phyloP scores from a whole-genome alignment of 2,329 filamentous ascomycete genomes.

The Ophiostoma perfectum region DNA sequence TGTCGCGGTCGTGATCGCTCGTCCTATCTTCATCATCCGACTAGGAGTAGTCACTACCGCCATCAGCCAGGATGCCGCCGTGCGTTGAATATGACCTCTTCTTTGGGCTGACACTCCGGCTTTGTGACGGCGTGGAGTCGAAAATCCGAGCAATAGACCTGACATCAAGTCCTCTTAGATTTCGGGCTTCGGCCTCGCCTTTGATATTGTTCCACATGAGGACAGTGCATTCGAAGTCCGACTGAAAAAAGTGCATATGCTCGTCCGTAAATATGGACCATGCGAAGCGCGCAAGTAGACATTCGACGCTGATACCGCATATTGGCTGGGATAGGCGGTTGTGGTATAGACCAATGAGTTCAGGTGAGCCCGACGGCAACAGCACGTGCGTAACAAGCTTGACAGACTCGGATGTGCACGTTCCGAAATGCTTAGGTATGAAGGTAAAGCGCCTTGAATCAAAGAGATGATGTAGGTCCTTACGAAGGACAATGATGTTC shows the following conservation, averaged over 20 bases:
- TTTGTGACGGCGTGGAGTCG: constrained; percentile 16
- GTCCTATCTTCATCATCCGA: constrained; percentile 15
- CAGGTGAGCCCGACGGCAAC: too few relatives aligned
- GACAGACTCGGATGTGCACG: too few relatives aligned
- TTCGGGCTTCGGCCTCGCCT: constrained; percentile 18
- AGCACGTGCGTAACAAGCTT: too few relatives aligned
- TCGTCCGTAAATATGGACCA: constrained; percentile 20
- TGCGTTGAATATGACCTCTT: constrained; percentile 17
- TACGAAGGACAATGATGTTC: too few relatives aligned
- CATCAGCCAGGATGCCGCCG: constrained; percentile 13
- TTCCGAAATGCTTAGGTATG: too few relatives aligned
- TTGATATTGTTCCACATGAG: constrained; percentile 19
- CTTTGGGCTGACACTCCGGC: constrained; percentile 18
- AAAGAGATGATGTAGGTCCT: too few relatives aligned
- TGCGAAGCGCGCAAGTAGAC: constrained; percentile 4
- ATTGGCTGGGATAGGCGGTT: constrained; percentile 18
- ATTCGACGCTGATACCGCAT: constrained; percentile 5
- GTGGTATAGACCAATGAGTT: constrained; percentile 15
- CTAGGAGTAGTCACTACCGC: constrained; percentile 10
- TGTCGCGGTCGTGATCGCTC: constrained; percentile 13
- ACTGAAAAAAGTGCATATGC: constrained; percentile 19
- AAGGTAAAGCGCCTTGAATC: too few relatives aligned
- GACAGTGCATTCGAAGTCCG: constrained; percentile 16
- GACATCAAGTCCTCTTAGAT: constrained; percentile 16
- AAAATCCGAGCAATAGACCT: constrained; percentile 16